A percentile compares a stretch with the other conserved stretches of the same genome.
Evolutionary conservation across 805 yeast species (phyloP).

Genomic region (Crinitomyces ghanaensis): DNA sequence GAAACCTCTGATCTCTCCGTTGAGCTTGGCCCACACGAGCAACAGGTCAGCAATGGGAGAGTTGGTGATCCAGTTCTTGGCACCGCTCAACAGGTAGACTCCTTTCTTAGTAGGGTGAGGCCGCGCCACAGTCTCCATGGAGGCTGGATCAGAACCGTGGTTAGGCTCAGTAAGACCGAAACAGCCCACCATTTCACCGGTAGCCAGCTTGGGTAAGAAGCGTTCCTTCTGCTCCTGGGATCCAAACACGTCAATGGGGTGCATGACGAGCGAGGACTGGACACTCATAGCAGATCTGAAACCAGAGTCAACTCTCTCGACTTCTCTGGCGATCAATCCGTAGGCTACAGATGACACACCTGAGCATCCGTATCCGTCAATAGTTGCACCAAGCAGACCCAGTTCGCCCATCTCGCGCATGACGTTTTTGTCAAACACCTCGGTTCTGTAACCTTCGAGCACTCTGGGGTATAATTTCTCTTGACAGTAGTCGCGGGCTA

Average conservation of each 20-base stretch:
- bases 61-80: constrained; percentile 36
- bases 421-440: constrained; percentile 25
- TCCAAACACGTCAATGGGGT: constrained; percentile 31
- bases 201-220: constrained; percentile 29
- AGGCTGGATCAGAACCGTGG: constrained; percentile 49
- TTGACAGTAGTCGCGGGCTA: constrained; percentile 30
- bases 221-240: constrained; percentile 32
- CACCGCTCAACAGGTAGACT: constrained; percentile 30
- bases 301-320: constrained; percentile 35
- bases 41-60: constrained; percentile 35
- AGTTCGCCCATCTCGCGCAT: constrained; percentile 32
- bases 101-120: constrained; percentile 33
- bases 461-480: constrained; percentile 29
- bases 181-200: constrained; percentile 41
- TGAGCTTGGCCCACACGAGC: constrained; percentile 35
- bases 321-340: constrained; percentile 34
- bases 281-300: constrained; percentile 34
- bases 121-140: constrained; percentile 43
- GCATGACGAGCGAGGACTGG: constrained; percentile 36
- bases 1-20: constrained; percentile 33
- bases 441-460: constrained; percentile 31
- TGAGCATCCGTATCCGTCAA: constrained; percentile 34
- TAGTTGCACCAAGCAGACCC: constrained; percentile 32
- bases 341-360: constrained; percentile 34
- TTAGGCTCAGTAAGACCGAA: constrained; percentile 58